These are phyloP conservation scores for Colletotrichum destructivum DNA, from an alignment of 2,329 filamentous ascomycete species.

Conservation along the genomic window DNA sequence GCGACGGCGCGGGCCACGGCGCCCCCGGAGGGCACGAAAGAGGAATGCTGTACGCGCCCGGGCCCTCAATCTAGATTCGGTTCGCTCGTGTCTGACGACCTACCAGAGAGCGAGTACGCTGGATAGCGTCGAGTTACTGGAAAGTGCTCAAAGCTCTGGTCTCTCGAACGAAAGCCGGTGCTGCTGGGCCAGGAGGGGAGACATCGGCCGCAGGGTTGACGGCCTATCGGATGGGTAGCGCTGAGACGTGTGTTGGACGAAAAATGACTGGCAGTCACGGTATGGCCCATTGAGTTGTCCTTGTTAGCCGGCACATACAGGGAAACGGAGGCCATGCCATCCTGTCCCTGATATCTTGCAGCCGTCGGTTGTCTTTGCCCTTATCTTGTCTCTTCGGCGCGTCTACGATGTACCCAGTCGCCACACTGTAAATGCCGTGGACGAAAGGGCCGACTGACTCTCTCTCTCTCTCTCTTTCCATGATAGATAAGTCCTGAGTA, in stretches of 20 bases:
- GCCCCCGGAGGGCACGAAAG: slow-evolving; percentile 11
- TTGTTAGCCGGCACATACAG: slow-evolving; percentile 3
- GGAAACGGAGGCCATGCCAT: not conserved
- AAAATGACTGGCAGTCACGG: slow-evolving; percentile 11
- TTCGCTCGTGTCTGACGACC: not conserved
- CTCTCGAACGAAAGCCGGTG: slow-evolving; percentile 2
- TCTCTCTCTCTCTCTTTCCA: not conserved
- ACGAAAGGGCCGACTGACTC: slow-evolving; percentile 24
- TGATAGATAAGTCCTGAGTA: slow-evolving; percentile 24
- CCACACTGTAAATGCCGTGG: slow-evolving; percentile 17
- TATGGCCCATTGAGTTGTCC: slow-evolving; percentile 8
- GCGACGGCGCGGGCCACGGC: slow-evolving; percentile 6
- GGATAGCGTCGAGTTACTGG: too few species aligned
- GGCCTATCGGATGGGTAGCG: not conserved
- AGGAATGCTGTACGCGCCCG: slow-evolving; percentile 14
- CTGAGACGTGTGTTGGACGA: slow-evolving; percentile 26
- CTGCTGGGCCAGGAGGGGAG: not conserved
- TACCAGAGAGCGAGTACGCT: not conserved
- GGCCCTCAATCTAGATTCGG: not conserved
- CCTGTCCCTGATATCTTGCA: slow-evolving; percentile 8
- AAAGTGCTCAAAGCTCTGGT: not conserved
- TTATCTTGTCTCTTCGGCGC: slow-evolving; percentile 26
- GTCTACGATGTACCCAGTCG: not conserved
- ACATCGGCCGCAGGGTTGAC: slow-evolving; percentile 17
- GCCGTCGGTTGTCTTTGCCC: slow-evolving; percentile 10